Percentiles rank a stretch among this genome's conserved stretches.
Evolutionary conservation across 1,284 basidiomycete species (phyloP).

Genomic region (Cystobasidium sp.): DNA sequence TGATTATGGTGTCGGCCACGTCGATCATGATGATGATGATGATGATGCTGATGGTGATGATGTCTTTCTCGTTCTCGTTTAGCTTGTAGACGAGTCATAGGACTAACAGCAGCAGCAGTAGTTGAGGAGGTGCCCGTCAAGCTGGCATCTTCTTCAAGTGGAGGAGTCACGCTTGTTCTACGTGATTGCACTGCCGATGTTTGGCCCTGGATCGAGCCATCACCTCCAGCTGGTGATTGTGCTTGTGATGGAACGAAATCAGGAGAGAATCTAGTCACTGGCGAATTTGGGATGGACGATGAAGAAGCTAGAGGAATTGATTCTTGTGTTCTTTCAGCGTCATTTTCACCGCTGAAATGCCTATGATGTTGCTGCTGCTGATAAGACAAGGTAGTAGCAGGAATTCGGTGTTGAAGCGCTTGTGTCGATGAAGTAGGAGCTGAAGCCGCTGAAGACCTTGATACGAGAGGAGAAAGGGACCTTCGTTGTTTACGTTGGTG

Average conservation of each 20-base stretch:
- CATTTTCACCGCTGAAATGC: neutral
- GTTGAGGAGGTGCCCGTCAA: conserved; percentile 1
- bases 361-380: neutral
- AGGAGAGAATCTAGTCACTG: conserved; percentile 9
- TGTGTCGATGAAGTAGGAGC: neutral
- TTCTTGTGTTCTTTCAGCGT: conserved; percentile 9
- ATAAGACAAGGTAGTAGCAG: neutral
- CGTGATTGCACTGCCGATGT: neutral
- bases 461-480: conserved; percentile 19
- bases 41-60: no score
- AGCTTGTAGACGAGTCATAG: conserved; percentile 41
- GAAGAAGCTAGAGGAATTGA: conserved; percentile 31
- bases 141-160: neutral
- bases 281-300: conserved; percentile 40
- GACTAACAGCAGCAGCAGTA: conserved; percentile 1
- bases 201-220: neutral
- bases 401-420: conserved; percentile 6
- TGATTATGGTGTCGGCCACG: conserved; percentile 1
- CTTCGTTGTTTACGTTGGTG: neutral
- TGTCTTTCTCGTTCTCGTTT: conserved; percentile 25
- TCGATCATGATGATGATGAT: conserved; percentile 5
- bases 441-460: conserved; percentile 9
- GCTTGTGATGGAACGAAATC: neutral
- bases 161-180: conserved; percentile 7
- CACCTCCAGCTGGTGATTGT: conserved; percentile 7